Base-by-base conservation (phyloP, 208 protist genomes). In the Angomonas deanei region DNA sequence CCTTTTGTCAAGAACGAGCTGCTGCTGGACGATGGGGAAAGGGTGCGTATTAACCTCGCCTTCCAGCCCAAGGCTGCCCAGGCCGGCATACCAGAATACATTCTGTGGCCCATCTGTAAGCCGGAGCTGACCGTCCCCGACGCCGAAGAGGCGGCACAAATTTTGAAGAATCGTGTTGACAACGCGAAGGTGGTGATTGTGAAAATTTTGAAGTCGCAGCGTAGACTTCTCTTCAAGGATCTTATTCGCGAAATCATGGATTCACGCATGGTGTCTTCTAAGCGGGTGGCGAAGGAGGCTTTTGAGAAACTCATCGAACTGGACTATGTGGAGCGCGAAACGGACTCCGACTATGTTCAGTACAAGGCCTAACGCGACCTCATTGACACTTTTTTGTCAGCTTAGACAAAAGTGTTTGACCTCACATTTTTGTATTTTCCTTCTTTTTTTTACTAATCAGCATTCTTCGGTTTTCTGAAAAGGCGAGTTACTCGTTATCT, bases 261-360 rank as follows among this genome's bases (percentile, higher is more conserved):
- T 31, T 52, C 74, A 46, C 23, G 48, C 5, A 61, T 52, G 19
- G 17, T 64, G 19, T 83, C 78, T 8, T 64, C 66, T 24, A 24
- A 21, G n/a, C 61, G 46, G 27, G 50, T 74, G 32, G 79, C 87
- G 55, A 91, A 91, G 66, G 38, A 61, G 33, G 69, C 67, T n/a
- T 68, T 91, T 28, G 76, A 86, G 46, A 39, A 42, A 1, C 60
- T 88, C 4, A 84, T 91, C 49, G 71, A 78, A 11, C 74, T 84
- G 38, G 67, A 76, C 24, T 82, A 70, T 59, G 52, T 91, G 39
- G 66, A 64, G 50, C 69, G 84, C 5, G 72, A 63, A 47, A 15
- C 8, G 23, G 49, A n/a, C 6, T 31, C n/a, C n/a, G n/a, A n/a
- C n/a, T n/a, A n/a, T n/a, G n/a, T n/a, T n/a, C n/a, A n/a, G n/a